Base-by-base conservation (phyloP, 768 basidiomycete genomes). In the Nidularia pulvinata region DNA sequence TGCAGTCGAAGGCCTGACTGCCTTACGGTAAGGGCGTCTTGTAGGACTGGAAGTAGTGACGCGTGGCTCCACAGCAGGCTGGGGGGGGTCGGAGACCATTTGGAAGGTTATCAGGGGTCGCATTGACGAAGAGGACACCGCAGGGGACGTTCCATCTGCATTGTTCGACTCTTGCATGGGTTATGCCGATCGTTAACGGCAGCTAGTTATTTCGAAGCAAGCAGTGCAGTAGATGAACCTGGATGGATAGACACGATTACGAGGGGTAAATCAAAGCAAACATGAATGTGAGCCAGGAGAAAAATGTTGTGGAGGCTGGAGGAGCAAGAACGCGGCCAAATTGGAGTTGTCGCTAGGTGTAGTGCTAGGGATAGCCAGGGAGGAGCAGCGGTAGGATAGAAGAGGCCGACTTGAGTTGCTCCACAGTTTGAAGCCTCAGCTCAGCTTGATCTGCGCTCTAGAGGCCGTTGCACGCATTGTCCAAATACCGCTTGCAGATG, bases 1-100 rank as follows among this genome's bases (percentile, higher is more conserved):
- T 3, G 75, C 72, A 11, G 74, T 74, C 7, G 73, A 70, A 33
- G 75, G 73, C 42, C 72, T 65, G 48, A 57, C 48, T 16, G 57
- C 55, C 46, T 65, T 68, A 39, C 63, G 63, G n/a, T 63, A 48
- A 39, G 57, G 47, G 33, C 58, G 56, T 48, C 57, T 62, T 25
- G 25, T 25, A 25, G 48, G 37, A 19, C 33, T 46, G 14, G 48
- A 39, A 43, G n/a, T 36, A 48, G 49, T 46, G 33, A 45, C 39
- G 14, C 50, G 58, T 36, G 39, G 46, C 37, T 5, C 44, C 33
- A 39, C 36, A 14, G 48, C 33, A 42, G 57, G 36, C 7, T 33
- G 14, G 30, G 48, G 16, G 37, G 16, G 50, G 14, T 10, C 45
- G n/a, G 45, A n/a, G 22, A 16, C 16, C 4, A 11, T 10, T 46